These are phyloP conservation scores for Clathrospora elynae DNA, from an alignment of 2,329 filamentous ascomycete species.

Conservation along the genomic window DNA sequence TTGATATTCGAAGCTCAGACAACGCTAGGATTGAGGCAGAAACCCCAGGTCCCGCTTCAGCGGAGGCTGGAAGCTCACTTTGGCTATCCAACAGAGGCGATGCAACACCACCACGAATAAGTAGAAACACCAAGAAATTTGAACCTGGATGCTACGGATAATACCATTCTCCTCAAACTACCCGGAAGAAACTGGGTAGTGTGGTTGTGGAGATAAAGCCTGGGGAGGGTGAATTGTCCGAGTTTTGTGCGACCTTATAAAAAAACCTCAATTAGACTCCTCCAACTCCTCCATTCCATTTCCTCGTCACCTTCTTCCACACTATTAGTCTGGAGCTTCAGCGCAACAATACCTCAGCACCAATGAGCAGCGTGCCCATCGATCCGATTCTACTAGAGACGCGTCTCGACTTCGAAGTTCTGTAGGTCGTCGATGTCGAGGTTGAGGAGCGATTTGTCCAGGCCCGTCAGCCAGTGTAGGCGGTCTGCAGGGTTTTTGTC, in stretches of 20 bases:
- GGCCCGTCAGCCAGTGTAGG: neutral
- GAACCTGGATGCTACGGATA: neutral
- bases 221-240: neutral
- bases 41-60: neutral
- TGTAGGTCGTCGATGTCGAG: neutral
- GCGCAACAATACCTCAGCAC: too few species aligned
- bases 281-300: too few species aligned
- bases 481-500: neutral
- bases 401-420: neutral
- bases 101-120: neutral
- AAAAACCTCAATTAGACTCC: too few species aligned
- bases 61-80: neutral
- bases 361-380: too few species aligned
- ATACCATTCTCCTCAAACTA: slow-evolving; percentile 3
- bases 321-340: too few species aligned
- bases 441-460: neutral
- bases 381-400: neutral
- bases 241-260: too few species aligned
- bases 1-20: neutral
- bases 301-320: too few species aligned
- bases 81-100: neutral
- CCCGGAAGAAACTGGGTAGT: neutral
- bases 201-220: slow-evolving; percentile 8
- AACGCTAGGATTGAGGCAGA: slow-evolving; percentile 3
- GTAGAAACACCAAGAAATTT: neutral